Conservation (phyloP, 768 basidiomycete species). For the Megacollybia marginata region DNA sequence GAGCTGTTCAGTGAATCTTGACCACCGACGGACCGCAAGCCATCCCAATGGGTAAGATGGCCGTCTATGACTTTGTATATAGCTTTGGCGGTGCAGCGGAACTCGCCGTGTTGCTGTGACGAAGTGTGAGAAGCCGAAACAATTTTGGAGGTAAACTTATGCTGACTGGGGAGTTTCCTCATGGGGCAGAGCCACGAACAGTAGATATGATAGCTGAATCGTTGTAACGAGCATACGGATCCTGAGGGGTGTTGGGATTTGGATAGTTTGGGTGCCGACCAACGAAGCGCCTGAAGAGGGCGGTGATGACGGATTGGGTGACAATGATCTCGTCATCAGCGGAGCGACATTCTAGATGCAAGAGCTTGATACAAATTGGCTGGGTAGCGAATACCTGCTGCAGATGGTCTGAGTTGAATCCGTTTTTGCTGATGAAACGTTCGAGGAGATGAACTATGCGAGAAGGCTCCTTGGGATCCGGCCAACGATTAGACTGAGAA, state of each 20-base stretch:
- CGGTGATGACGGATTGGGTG: no score
- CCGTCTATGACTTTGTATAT: conserved; percentile 94
- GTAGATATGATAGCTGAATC: conserved; percentile 88
- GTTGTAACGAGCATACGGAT: no score
- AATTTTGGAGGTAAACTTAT: conserved; percentile 32
- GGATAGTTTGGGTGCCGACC: no score
- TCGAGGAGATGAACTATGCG: conserved; percentile 98
- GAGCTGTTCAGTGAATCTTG: conserved; percentile 57
- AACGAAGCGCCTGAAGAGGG: conserved; percentile 92
- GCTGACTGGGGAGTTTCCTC: conserved; percentile 68
- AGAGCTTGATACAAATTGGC: no score
- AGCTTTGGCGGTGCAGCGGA: conserved; percentile 92
- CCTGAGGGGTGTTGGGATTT: no score
- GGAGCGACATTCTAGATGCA: no score
- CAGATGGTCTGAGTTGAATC: no score
- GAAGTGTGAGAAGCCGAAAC: conserved; percentile 3
- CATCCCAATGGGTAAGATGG: conserved; percentile 80
- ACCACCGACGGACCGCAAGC: conserved; percentile 25
- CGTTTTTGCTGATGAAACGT: conserved; percentile 99
- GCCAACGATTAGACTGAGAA: conserved; percentile 96
- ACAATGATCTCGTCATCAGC: no score
- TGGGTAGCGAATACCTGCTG: no score
- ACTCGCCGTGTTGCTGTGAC: conserved; percentile 83
- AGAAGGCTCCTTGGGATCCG: conserved; percentile 96
- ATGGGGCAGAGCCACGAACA: no score